Evolutionary conservation across 169 alveolate genomes (phyloP).

Genomic region (Theileria annulata): DNA sequence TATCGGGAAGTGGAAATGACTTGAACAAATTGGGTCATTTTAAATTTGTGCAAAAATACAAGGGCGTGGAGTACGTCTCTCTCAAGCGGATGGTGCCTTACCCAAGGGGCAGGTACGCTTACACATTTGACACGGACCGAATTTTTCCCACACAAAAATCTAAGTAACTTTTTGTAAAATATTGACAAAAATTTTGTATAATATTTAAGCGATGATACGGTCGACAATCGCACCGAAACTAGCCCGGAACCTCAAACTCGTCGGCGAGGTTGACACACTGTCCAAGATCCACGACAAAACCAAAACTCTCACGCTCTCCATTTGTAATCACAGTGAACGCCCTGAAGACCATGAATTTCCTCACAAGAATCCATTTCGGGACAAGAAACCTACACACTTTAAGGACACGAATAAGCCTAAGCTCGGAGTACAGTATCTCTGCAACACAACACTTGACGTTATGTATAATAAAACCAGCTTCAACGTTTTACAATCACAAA

Average conservation of each 20-base stretch:
- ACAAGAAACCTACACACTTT: not conserved
- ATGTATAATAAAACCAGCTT: constrained; percentile 7
- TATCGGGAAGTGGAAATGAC: constrained; percentile 65
- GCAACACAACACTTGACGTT: constrained; percentile 6
- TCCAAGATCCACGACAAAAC: constrained; percentile 14
- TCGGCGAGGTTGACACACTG: not conserved
- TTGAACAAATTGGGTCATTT: constrained; percentile 62
- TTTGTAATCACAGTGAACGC: not conserved
- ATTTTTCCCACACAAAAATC: not conserved
- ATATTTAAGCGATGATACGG: constrained; percentile 11
- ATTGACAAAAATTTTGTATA: not conserved
- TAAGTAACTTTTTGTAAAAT: constrained; percentile 4
- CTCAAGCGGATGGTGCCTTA: constrained; percentile 64
- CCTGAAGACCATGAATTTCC: not conserved
- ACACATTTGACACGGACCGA: constrained; percentile 51
- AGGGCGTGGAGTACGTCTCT: constrained; percentile 72
- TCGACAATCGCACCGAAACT: constrained; percentile 3
- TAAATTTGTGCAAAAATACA: constrained; percentile 68
- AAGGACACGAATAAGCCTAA: not conserved
- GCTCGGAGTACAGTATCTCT: constrained; percentile 3
- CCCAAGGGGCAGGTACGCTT: constrained; percentile 56
- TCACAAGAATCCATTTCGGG: not conserved
- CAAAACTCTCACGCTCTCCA: not conserved
- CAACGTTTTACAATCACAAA: constrained; percentile 8
- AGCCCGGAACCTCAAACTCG: constrained; percentile 11